Conservation (phyloP, 2,329 filamentous ascomycete species). For the Xylariomycetidae sp. region DNA sequence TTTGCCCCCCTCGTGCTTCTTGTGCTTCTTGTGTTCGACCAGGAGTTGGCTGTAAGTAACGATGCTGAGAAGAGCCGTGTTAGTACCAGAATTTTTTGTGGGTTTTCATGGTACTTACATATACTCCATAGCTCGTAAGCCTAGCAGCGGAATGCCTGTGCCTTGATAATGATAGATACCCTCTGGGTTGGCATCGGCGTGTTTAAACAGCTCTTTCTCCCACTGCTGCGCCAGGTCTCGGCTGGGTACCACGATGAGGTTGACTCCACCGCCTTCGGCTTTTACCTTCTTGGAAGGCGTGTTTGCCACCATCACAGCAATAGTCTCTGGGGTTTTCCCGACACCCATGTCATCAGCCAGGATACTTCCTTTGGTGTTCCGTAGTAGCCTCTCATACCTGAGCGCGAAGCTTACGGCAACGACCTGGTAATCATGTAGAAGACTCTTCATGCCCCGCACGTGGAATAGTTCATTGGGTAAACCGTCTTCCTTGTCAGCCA, state of each 20-base stretch:
- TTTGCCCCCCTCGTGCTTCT: not conserved
- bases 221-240: not conserved
- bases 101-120: too few species aligned
- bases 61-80: constrained; percentile 4
- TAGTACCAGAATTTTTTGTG: too few species aligned
- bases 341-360: constrained; percentile 13
- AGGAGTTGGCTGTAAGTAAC: constrained; percentile 8
- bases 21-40: constrained; percentile 1
- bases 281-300: constrained; percentile 2
- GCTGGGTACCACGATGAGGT: not conserved
- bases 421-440: too few species aligned
- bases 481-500: too few species aligned
- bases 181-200: not conserved
- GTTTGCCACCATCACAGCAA: constrained; percentile 6
- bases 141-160: too few species aligned
- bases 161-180: too few species aligned
- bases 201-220: not conserved
- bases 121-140: too few species aligned
- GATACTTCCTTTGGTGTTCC: too few species aligned
- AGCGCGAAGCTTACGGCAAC: too few species aligned
- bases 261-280: not conserved
- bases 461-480: too few species aligned
- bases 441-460: too few species aligned
- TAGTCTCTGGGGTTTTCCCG: constrained; percentile 10
- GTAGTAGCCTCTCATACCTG: too few species aligned